phyloP scores from a whole-genome alignment of 2,329 filamentous ascomycete genomes.

The Coniochaeta ligniaria region DNA sequence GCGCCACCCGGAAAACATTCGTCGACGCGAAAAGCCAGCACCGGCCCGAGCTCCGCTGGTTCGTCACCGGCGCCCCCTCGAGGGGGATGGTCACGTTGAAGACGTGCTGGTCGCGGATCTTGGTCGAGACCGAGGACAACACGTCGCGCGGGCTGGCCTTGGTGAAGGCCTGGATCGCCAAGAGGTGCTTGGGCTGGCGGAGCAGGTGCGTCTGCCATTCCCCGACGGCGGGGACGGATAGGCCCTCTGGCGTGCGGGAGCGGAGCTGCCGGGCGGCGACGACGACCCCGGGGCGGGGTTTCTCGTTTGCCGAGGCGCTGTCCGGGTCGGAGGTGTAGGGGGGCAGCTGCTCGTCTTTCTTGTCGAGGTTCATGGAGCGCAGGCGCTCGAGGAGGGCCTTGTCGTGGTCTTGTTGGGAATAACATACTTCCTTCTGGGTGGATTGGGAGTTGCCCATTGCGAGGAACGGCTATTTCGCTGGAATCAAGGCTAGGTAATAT shows the following conservation, averaged over 20 bases:
- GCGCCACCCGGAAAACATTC: constrained; percentile 84
- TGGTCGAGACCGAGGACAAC: constrained; percentile 55
- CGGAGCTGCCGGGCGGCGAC: too few relatives aligned
- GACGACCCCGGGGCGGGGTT: too few relatives aligned
- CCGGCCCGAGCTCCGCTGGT: constrained; percentile 72
- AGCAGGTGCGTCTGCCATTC: background rate
- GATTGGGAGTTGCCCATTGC: background rate
- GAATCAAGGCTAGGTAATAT: too few relatives aligned
- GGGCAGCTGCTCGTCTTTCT: background rate
- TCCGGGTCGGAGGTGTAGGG: too few relatives aligned
- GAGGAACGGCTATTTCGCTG: background rate
- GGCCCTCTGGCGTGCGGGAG: background rate
- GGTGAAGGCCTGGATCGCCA: constrained; percentile 68
- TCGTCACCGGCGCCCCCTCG: constrained; percentile 77
- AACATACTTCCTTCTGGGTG: background rate
- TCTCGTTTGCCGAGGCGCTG: too few relatives aligned
- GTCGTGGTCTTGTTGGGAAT: too few relatives aligned
- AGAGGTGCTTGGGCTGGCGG: constrained; percentile 14
- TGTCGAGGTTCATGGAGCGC: background rate
- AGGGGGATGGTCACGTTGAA: constrained; percentile 80
- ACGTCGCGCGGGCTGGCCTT: constrained; percentile 58
- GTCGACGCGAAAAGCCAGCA: constrained; percentile 92
- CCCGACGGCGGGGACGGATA: background rate
- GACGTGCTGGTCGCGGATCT: constrained; percentile 65
- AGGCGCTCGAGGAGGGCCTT: background rate